A percentile compares a stretch with the other conserved stretches of the same genome.
Evolutionary conservation across 768 basidiomycete genomes (phyloP).

Genomic region (Suillus brevipes): DNA sequence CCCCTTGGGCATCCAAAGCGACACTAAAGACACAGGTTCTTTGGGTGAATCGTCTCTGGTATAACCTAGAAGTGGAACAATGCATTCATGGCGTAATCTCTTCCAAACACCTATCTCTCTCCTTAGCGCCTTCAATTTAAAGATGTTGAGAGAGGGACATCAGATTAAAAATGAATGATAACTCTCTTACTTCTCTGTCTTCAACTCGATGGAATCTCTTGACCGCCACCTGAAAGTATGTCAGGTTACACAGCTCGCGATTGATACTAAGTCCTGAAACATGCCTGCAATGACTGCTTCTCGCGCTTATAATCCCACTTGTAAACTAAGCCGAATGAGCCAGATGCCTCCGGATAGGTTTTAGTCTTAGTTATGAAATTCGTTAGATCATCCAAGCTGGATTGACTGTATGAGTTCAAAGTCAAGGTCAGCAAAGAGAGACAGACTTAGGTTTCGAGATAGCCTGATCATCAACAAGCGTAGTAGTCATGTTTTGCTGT

Average conservation of each 20-base stretch:
- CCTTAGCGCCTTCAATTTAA: not conserved
- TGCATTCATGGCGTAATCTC: conserved; percentile 4
- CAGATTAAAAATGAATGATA: not conserved
- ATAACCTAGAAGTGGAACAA: conserved; percentile 4
- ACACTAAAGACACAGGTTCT: not conserved
- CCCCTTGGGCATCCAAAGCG: conserved; percentile 1
- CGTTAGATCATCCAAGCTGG: not conserved
- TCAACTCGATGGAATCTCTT: not conserved
- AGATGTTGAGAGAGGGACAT: not conserved
- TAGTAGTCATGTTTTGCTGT: not conserved
- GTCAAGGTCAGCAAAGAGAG: not conserved
- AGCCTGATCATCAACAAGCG: not conserved
- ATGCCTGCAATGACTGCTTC: not conserved
- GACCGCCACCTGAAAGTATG: conserved; percentile 1
- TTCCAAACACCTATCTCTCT: conserved; percentile 8
- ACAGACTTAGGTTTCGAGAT: not conserved
- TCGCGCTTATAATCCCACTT: not conserved
- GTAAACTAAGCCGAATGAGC: not conserved
- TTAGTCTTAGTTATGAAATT: not conserved
- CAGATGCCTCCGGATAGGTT: not conserved
- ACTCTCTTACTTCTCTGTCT: not conserved
- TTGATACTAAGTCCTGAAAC: not conserved
- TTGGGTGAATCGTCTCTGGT: not conserved
- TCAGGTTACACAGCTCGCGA: not conserved
- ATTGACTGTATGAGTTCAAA: not conserved